A percentile compares a stretch with the other conserved stretches of the same genome.
These are phyloP conservation scores for Wallacemonas sp. DNA, from an alignment of 208 protist species.

Conservation along the genomic window DNA sequence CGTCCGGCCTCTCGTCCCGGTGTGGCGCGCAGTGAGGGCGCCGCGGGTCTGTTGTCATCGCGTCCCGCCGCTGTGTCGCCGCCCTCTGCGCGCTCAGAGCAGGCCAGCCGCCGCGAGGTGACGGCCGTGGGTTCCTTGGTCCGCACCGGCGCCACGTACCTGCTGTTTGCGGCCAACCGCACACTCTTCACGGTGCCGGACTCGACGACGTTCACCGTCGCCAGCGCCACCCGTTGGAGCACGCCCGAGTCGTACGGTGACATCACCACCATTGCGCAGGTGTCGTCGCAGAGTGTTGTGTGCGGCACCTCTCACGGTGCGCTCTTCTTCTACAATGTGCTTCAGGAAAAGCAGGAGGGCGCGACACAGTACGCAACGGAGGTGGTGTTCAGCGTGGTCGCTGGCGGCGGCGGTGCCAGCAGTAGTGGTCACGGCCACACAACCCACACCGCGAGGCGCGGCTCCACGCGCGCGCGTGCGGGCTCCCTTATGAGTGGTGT, in stretches of 20 bases:
- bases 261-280: constrained; percentile 42
- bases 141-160: constrained; percentile 54
- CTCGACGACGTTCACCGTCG: constrained; percentile 61
- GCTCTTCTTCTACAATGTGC: constrained; percentile 70
- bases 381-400: background rate
- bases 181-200: constrained; percentile 54
- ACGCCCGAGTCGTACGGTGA: constrained; percentile 48
- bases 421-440: background rate
- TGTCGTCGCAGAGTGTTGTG: constrained; percentile 56
- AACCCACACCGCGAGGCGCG: background rate
- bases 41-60: too few species aligned
- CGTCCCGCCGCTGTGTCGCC: background rate
- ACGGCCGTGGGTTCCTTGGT: constrained; percentile 69
- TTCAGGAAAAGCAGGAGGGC: constrained; percentile 75
- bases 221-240: constrained; percentile 47
- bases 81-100: too few species aligned
- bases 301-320: constrained; percentile 72
- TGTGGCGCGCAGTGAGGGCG: too few species aligned
- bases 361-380: constrained; percentile 66
- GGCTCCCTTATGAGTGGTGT: background rate
- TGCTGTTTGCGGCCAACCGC: constrained; percentile 57
- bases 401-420: background rate
- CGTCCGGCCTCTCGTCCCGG: too few species aligned
- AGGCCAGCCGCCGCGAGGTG: constrained; percentile 48
- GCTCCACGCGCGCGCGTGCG: background rate